Base-by-base conservation (phyloP, 495 filamentous ascomycete genomes). In the Talaromyces wortmannii region DNA sequence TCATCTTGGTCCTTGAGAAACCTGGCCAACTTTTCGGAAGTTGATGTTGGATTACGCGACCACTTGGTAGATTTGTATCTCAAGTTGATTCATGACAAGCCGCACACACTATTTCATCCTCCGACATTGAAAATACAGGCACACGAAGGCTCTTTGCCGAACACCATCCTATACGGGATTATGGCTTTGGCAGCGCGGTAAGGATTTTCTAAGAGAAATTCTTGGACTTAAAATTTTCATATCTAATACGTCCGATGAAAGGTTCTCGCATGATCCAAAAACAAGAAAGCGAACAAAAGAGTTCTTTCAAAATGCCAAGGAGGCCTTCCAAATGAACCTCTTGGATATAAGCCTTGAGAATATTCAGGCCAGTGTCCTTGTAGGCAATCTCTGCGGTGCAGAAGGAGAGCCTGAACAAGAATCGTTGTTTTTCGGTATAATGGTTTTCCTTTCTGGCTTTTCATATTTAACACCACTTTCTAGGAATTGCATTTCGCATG, bases 21-120 rank as follows among this genome's bases (percentile, higher is more conserved):
- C 8, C 36, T 13, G 8, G 36, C 36, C 8, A 1, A 10, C 8
- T 8, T 40, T 13, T 5, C 8, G 8, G 13, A 40, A 2, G 36
- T 40, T 40, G 36, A 40, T 5, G 13, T 10, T 5, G 36, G 8
- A 40, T 10, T 13, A 13, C 54, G 60, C 11, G 59, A 57, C 45
- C 16, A 57, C 32, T 50, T 65, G 12, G 57, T 65, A n/a, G 59
- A 63, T 45, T 47, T 69, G 5, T 69, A 69, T 52, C 47, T 68
- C 11, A n/a, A 50, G 10, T 58, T 56, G 51, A 63, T 69, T 15
- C 66, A 69, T 54, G 61, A 67, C 50, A 66, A 68, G 40, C 61
- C 66, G 4, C 66, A 68, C 33, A 63, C 61, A 7, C 43, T 66
- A 2, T 68, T 68, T 43, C 61, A 66, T 45, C 61, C 64, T 16